Evolutionary conservation across 306 rosid species (phyloP), one percentile per base, ranked within the genome.

Genomic region (Medicago arabica): DNA sequence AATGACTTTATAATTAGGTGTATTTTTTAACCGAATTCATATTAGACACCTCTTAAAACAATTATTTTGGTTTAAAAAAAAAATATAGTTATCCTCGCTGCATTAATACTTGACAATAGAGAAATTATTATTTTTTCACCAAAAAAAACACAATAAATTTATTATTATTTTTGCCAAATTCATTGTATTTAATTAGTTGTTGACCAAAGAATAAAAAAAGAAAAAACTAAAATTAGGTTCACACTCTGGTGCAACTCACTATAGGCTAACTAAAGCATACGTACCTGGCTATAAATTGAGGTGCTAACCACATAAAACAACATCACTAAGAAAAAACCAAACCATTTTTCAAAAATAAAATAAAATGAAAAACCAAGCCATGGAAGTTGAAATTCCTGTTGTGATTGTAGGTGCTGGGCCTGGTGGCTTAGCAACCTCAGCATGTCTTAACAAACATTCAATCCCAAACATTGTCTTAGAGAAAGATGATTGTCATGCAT

Each of bases 331-430:
- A n/a, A n/a, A n/a, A n/a, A n/a, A n/a, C n/a, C n/a, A n/a, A n/a
- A n/a, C n/a, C n/a, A n/a, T n/a, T n/a, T n/a, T n/a, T n/a, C n/a
- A n/a, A n/a, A n/a, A n/a, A n/a, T n/a, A n/a, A n/a, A n/a, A 28
- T 51, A 50, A 16, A 50, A 3, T 6, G 6, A 8, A 12, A 43
- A 67, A 67, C 38, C 17, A 43, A 67, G 43, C 39, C 43, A 81
- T 84, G 85, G 80, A 53, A 31, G 77, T 77, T 15, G 89, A 90
- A 69, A 70, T 79, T 0, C 80, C 81, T 9, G 93, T 88, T 15
- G 66, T 91, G 46, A 74, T 91, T 8, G 88, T 88, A 0, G 93
- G 96, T 2, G 97, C 81, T 0, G 97, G 97, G 0, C 93, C 97
- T 44, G 87, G 93, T 0, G 92, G 97, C 0, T 9, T 91, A 19